phyloP scores from a whole-genome alignment of 2,329 filamentous ascomycete genomes.

The Domatiomyces globalis region DNA sequence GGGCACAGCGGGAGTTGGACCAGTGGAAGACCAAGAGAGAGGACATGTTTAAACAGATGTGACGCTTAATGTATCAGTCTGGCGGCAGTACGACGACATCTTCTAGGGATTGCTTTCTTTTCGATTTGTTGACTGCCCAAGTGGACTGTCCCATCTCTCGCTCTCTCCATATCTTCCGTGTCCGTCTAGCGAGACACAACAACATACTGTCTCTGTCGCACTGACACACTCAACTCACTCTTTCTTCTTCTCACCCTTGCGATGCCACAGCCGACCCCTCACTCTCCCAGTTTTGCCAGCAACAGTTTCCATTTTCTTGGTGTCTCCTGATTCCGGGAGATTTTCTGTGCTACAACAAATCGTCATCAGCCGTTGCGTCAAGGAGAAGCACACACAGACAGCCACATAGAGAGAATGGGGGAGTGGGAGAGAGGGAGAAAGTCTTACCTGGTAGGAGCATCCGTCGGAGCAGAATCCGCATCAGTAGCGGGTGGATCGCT shows the following conservation, averaged over 20 bases:
- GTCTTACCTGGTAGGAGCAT: background rate
- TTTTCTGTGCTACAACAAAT: background rate
- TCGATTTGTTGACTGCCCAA: background rate
- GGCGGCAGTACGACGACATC: background rate
- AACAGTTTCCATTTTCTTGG: background rate
- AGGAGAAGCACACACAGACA: background rate
- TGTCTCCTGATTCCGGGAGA: background rate
- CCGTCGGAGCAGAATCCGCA: conserved; percentile 25
- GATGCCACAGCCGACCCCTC: background rate
- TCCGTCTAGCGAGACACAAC: too few species aligned
- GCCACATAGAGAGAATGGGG: too few species aligned
- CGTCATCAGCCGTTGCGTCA: too few species aligned
- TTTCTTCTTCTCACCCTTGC: background rate
- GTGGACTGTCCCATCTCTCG: background rate
- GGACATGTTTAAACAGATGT: conserved; percentile 52
- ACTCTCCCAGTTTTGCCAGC: background rate
- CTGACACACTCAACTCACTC: background rate
- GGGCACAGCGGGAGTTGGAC: conserved; percentile 49
- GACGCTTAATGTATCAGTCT: background rate
- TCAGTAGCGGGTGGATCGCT: conserved; percentile 39
- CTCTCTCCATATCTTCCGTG: too few species aligned
- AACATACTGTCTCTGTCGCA: too few species aligned
- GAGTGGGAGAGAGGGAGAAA: background rate
- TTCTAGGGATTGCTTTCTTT: background rate
- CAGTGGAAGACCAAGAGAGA: conserved; percentile 52